A percentile compares a stretch with the other conserved stretches of the same genome.
Conservation (phyloP, 2,329 filamentous ascomycete genomes). For the Ampelomyces quisqualis region DNA sequence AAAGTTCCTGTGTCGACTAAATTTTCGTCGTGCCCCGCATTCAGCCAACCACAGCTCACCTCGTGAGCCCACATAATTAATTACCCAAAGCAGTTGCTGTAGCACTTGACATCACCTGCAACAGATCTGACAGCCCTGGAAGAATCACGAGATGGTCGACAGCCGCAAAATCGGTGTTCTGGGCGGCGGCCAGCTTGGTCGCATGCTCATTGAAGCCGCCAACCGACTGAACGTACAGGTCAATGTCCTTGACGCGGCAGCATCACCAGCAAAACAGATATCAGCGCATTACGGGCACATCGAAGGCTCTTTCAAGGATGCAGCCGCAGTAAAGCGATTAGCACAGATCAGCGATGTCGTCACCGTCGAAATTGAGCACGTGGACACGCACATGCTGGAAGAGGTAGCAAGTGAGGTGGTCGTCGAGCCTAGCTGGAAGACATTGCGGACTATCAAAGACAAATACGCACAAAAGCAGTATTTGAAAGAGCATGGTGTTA, state of each 20-base stretch:
- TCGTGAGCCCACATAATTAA: conserved; percentile 17
- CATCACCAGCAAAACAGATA: conserved; percentile 82
- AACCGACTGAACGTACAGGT: conserved; percentile 74
- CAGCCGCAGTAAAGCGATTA: conserved; percentile 75
- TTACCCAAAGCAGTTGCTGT: conserved; percentile 22
- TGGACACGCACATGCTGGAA: conserved; percentile 85
- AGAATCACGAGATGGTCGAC: conserved; percentile 30
- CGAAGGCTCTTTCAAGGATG: conserved; percentile 83
- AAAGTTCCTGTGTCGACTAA: conserved; percentile 7
- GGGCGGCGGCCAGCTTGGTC: conserved; percentile 66
- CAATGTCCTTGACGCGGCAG: conserved; percentile 74
- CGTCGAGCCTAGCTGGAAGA: conserved; percentile 78
- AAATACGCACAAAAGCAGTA: conserved; percentile 90
- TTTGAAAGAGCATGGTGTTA: conserved; percentile 65
- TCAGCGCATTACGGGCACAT: conserved; percentile 74
- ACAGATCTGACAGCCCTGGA: neutral
- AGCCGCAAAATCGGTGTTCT: conserved; percentile 40
- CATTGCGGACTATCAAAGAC: conserved; percentile 86
- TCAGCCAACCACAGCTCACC: conserved; percentile 17
- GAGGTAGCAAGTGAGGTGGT: conserved; percentile 70
- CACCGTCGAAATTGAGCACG: conserved; percentile 94
- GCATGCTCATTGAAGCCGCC: conserved; percentile 92
- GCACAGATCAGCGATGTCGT: conserved; percentile 75
- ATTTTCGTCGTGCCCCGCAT: conserved; percentile 30
- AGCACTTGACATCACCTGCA: conserved; percentile 9